phyloP scores from a whole-genome alignment of 148 eudicot genomes.

The Bassia scoparia region DNA sequence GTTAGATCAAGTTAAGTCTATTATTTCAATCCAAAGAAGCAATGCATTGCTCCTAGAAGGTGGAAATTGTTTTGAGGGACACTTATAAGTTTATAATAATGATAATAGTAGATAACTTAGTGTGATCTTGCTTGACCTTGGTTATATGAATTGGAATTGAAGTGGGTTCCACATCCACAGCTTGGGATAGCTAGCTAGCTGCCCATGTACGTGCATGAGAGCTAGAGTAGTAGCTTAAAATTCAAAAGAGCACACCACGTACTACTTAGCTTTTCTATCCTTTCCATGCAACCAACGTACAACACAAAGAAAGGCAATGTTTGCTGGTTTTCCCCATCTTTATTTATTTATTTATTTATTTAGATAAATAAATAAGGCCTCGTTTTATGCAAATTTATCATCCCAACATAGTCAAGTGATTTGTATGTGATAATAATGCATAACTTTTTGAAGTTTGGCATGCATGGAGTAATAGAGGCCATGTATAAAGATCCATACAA shows the following conservation, averaged over 20 bases:
- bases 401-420: constrained; percentile 14
- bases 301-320: constrained; percentile 11
- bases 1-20: no score
- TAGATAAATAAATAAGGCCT: neutral
- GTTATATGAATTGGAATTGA: neutral
- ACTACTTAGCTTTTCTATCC: constrained; percentile 3
- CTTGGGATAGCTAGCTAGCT: neutral
- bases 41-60: no score
- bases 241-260: neutral
- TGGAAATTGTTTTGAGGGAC: no score
- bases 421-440: neutral
- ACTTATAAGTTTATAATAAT: no score
- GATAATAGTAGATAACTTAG: no score
- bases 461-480: neutral
- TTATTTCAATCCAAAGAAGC: no score
- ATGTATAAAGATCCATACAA: neutral
- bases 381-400: constrained; percentile 2
- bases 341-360: no score
- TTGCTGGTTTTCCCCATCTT: constrained; percentile 17
- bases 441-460: neutral
- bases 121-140: no score
- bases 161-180: neutral
- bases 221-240: constrained; percentile 6
- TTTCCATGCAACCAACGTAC: constrained; percentile 16
- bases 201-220: constrained; percentile 15